A percentile compares a stretch with the other conserved stretches of the same genome.
phyloP scores from a whole-genome alignment of 1,139 yeast species.

The Hyphopichia khmerensis region DNA sequence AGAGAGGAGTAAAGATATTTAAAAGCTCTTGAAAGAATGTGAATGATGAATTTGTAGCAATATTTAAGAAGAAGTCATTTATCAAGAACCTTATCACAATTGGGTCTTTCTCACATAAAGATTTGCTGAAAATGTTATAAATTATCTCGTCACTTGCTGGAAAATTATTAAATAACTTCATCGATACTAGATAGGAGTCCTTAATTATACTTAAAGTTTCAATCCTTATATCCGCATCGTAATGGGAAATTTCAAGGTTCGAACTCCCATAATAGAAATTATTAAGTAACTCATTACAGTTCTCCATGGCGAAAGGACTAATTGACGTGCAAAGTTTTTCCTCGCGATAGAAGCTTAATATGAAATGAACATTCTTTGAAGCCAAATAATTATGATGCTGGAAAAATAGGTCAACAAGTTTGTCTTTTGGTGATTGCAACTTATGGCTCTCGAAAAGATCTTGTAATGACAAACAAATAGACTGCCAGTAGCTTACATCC shows the following conservation, averaged over 20 bases:
- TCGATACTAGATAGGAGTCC: constrained; percentile 41
- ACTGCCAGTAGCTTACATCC: constrained; percentile 32
- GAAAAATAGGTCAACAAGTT: constrained; percentile 44
- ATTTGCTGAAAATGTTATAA: constrained; percentile 27
- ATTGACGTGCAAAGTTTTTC: constrained; percentile 55
- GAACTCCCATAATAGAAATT: constrained; percentile 40
- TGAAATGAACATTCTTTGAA: constrained; percentile 34
- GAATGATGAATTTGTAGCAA: constrained; percentile 23
- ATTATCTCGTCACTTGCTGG: constrained; percentile 27
- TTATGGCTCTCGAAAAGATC: constrained; percentile 33
- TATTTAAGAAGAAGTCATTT: constrained; percentile 27
- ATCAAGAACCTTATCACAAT: constrained; percentile 32
- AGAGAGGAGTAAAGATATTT: constrained; percentile 14
- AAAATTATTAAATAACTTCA: constrained; percentile 22
- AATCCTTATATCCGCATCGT: constrained; percentile 31
- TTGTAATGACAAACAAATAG: constrained; percentile 38
- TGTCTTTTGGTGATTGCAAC: constrained; percentile 46
- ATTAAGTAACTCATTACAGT: constrained; percentile 43
- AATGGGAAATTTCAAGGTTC: constrained; percentile 10
- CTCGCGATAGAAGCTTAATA: constrained; percentile 48
- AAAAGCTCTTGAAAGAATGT: constrained; percentile 22
- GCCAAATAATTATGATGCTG: constrained; percentile 36
- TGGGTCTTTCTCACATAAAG: constrained; percentile 26
- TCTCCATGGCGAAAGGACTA: constrained; percentile 53
- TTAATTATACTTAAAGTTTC: constrained; percentile 43